Base-by-base conservation (phyloP, 202 grass and related monocot species). In the Cymbopogon flexuosus region DNA sequence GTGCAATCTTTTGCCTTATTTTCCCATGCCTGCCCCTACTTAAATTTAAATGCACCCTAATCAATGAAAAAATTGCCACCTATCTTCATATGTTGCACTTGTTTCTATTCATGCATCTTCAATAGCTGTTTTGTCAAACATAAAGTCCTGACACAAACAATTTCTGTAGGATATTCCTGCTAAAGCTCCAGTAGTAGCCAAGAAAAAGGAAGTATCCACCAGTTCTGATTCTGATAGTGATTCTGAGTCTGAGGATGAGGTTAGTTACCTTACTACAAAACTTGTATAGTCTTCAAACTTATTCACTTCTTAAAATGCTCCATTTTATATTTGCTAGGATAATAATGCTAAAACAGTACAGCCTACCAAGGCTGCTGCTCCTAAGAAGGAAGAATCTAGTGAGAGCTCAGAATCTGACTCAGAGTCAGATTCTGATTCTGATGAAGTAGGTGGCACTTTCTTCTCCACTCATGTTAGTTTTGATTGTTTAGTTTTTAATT, bases 151-250 rank as follows among this genome's bases (percentile, higher is more conserved):
- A 79, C 37, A 24, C 37, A 11, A 68, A 35, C 10, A 41, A 34
- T 72, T 12, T 77, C 13, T 87, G 54, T 84, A 84, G 84, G 81
- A 85, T 65, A 6, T 75, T 37, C 63, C 91, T 9, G 63, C 73
- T 68, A 86, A 85, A 69, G 88, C 79, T 7, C 52, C 85, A 68
- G 79, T 67, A 62, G 10, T 49, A 51, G 37, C 78, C 29, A 92
- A 84, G 63, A 90, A 88, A 79, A 88, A 84, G 72, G 85, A 83
- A 68, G 78, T 36, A 54, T 88, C 93, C 10, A 89, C 68, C 10
- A 89, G 67, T 76, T 89, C 83, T 83, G 85, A 87, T 47, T 82
- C 85, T 58, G 87, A 89, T 2, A 84, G 59, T 77, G 81, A 85
- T 16, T 64, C 71, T 63, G 81, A 88, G 62, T 86, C 85, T 4